phyloP scores from a whole-genome alignment of 2,329 filamentous ascomycete species.

The Aspergillus arachidicola region DNA sequence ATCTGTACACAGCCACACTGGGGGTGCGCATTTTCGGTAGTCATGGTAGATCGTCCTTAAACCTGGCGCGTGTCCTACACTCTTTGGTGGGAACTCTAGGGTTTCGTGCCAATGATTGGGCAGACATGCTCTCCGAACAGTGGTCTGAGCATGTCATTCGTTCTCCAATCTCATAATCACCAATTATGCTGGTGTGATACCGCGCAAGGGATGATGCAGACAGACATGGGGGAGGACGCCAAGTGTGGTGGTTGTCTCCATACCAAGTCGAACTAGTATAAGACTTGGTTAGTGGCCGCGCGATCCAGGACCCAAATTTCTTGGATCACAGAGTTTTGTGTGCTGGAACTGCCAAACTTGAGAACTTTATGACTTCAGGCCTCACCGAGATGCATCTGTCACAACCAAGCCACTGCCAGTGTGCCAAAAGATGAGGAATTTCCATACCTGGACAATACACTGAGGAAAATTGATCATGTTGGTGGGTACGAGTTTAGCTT shows the following conservation, averaged over 20 bases:
- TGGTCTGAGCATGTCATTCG: not conserved
- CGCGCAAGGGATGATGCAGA: not conserved
- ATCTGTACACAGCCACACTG: constrained; percentile 3
- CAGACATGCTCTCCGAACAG: not conserved
- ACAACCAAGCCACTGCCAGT: not conserved
- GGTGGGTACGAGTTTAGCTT: not conserved
- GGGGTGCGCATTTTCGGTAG: not conserved
- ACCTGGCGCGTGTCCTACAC: not conserved
- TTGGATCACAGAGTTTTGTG: not conserved
- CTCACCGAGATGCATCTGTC: not conserved
- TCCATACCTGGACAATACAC: too few species aligned
- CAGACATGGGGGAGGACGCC: not conserved
- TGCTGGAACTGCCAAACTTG: not conserved
- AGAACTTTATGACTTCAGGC: not conserved
- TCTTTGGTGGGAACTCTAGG: not conserved
- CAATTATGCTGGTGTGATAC: not conserved
- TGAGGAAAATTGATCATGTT: not conserved
- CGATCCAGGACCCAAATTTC: constrained; percentile 1
- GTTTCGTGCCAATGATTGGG: not conserved
- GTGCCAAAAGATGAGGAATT: too few species aligned
- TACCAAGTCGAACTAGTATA: not conserved
- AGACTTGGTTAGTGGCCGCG: not conserved
- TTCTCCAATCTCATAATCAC: not conserved
- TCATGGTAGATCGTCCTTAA: not conserved
- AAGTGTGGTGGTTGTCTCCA: not conserved